Evolutionary conservation across 176 grass and related monocot genomes (phyloP), one percentile per base, ranked within the genome.

Genomic region (Bothriochloa decipiens): DNA sequence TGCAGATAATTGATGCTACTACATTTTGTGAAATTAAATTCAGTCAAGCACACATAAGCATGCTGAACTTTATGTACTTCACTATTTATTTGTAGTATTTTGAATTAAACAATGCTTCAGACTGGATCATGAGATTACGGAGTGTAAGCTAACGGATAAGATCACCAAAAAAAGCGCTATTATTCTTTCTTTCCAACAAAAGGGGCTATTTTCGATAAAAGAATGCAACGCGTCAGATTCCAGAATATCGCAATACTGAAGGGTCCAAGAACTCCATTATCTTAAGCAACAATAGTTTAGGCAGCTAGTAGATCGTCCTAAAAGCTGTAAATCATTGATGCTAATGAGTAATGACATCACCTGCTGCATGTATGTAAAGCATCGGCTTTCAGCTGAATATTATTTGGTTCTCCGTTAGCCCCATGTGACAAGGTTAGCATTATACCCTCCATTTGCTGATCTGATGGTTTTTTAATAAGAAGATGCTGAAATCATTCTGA

Each of bases 361-460:
- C 63, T 65, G 42, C 35, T 27, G 70, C 9, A 3, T 45, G 67
- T 74, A n/a, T n/a, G n/a, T n/a, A n/a, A n/a, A n/a, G 80, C 84
- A 79, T 77, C 29, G 14, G n/a, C 6, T 55, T 28, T 68, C 55
- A 70, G 70, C 76, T 82, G 43, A 55, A 90, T 86, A 82, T 23
- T 66, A 37, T 4, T 73, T 72, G 65, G 39, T 27, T 42, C 25
- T 40, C 69, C 46, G 18, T 70, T 76, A 82, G 45, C 65, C 58
- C 64, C 78, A 37, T 65, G 74, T 90, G 83, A 90, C 83, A 66
- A 42, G 83, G 88, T 67, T 86, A 82, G 83, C 83, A 86, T 90
- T 86, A 82, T n/a, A n/a, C 76, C 50, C 49, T 45, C 78, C 78
- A 73, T 71, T 86, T 64, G 25, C 18, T 29, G 28, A 39, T 32